Percentiles rank a stretch among this genome's conserved stretches.
These are phyloP conservation scores for Fraxinus velutina DNA, from an alignment of 305 asterid genomes.

Conservation along the genomic window DNA sequence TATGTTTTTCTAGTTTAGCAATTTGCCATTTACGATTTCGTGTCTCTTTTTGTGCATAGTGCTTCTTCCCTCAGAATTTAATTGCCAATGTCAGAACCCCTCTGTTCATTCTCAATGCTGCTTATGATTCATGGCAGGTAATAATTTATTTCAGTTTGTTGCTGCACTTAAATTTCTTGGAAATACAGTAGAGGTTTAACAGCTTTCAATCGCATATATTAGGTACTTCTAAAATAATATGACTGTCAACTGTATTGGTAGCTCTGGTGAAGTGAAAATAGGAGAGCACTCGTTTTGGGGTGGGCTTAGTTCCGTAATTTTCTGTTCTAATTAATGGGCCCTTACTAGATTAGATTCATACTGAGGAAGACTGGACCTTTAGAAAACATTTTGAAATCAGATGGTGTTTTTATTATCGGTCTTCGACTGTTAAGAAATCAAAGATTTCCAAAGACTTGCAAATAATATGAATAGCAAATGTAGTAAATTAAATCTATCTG, in stretches of 20 bases:
- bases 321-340: background rate
- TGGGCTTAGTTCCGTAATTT: background rate
- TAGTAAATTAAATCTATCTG: background rate
- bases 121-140: constrained; percentile 78
- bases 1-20: background rate
- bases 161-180: background rate
- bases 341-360: background rate
- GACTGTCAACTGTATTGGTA: background rate
- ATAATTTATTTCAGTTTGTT: background rate
- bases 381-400: background rate
- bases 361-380: background rate
- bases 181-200: background rate
- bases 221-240: background rate
- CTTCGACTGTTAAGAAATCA: background rate
- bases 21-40: background rate
- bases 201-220: background rate
- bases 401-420: background rate
- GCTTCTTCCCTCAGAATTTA: constrained; percentile 67
- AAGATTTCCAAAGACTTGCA: background rate
- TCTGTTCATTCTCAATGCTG: constrained; percentile 56
- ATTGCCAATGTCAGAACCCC: constrained; percentile 46
- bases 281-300: background rate
- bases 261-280: background rate
- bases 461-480: background rate
- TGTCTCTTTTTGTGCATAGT: constrained; percentile 31